Base-by-base conservation (phyloP, 768 basidiomycete species). In the Omphalotus guepiniiformis region DNA sequence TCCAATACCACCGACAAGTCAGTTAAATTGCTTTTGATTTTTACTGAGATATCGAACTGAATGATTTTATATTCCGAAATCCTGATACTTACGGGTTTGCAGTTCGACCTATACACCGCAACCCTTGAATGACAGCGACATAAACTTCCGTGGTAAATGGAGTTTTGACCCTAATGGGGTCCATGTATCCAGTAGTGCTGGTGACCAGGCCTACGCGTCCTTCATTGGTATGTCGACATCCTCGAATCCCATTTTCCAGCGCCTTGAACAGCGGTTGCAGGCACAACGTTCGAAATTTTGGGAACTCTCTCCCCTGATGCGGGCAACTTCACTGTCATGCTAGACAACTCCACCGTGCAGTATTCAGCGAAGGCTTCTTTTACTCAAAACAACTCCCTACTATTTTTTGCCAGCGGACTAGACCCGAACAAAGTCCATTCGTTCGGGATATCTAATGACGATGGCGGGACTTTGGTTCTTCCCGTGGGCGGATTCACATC, bases 361-460 rank as follows among this genome's bases (percentile, higher is more conserved):
- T 65, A 80, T 42, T 76, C 75, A 25, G 78, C 74, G 2, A 63
- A 63, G 46, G 77, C 83, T 3, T 79, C 80, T 0, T 83, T 77
- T 57, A 71, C 65, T 29, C 64, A 75, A 23, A 60, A 71, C 38
- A 59, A 76, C 48, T 69, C 79, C 9, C 66, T 88, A 3, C 69
- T 91, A 9, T 90, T 81, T 59, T 82, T 75, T 54, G 72, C 76
- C 30, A 78, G 79, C 16, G 79, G 78, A 15, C 72, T 91, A 37
- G 70, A 87, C 53, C 68, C 76, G 12, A 64, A 63, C 42, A 26
- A 53, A 6, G 44, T 55, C 12, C 86, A 91, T 58, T 57, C 66
- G 3, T 57, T 91, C 19, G 58, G 70, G 11, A 64, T 91, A 30
- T 64, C 63, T 23, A 90, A 91, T 59, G 67, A 69, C 29, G 76